A percentile compares a stretch with the other conserved stretches of the same genome.
Conservation (phyloP, 768 basidiomycete genomes). For the Rubroboletus satanas region DNA sequence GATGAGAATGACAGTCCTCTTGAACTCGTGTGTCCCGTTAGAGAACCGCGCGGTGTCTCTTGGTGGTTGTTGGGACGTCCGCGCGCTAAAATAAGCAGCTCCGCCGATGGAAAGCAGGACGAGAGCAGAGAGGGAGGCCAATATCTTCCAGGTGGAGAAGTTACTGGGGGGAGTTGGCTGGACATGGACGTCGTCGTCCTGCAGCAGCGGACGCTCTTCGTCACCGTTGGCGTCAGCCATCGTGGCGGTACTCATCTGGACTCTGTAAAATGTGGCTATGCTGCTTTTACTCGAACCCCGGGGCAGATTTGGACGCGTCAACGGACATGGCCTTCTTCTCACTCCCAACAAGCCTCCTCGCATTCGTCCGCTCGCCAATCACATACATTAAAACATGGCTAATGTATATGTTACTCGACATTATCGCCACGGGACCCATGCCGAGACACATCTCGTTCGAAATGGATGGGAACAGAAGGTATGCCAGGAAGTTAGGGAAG, state of each 20-base stretch:
- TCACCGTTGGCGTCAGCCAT: slow-evolving; percentile 12
- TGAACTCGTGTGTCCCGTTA: slow-evolving; percentile 83
- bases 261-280: slow-evolving; percentile 23
- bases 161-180: not conserved
- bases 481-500: slow-evolving; percentile 67
- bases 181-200: slow-evolving; percentile 9
- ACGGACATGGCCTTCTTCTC: not conserved
- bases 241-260: not conserved
- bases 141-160: slow-evolving; percentile 4
- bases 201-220: slow-evolving; percentile 28
- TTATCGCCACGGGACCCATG: slow-evolving; percentile 79
- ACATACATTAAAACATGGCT: slow-evolving; percentile 22
- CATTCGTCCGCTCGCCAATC: slow-evolving; percentile 11
- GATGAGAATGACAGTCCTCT: slow-evolving; percentile 75
- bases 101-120: slow-evolving; percentile 14
- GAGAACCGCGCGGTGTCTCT: slow-evolving; percentile 40
- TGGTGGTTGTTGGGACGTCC: not conserved
- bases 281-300: not conserved
- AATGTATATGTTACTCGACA: slow-evolving; percentile 48
- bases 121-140: slow-evolving; percentile 13
- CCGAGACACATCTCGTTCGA: slow-evolving; percentile 91
- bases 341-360: slow-evolving; percentile 1
- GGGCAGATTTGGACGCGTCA: not conserved
- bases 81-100: slow-evolving; percentile 5
- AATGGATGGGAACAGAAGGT: slow-evolving; percentile 96